Evolutionary conservation across 176 grass and related monocot species (phyloP).

Genomic region (Thinopyrum elongatum): DNA sequence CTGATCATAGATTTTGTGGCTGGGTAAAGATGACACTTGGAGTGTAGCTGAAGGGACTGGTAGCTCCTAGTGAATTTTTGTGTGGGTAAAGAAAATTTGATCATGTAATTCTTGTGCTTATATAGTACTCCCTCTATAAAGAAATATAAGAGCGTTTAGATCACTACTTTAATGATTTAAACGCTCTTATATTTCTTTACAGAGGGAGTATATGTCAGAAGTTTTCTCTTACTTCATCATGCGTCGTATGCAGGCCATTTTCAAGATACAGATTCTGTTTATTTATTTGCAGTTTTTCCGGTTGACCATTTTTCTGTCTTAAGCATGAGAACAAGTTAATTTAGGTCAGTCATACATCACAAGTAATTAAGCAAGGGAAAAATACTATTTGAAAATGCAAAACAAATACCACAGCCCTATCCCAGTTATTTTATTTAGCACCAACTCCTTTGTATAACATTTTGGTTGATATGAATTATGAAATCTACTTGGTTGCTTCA

Average conservation of each 20-base stretch:
- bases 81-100: not conserved
- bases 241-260: not conserved
- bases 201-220: too few species aligned
- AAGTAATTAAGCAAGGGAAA: not conserved
- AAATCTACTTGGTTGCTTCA: constrained; percentile 23
- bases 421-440: not conserved
- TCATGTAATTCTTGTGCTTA: not conserved
- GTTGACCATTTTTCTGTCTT: not conserved
- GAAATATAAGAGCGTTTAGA: too few species aligned
- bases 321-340: not conserved
- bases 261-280: not conserved
- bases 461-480: not conserved
- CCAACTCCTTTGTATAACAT: not conserved
- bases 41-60: constrained; percentile 19
- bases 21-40: constrained; percentile 26
- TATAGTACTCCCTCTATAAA: not conserved
- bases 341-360: constrained; percentile 2
- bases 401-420: not conserved
- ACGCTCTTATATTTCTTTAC: too few species aligned
- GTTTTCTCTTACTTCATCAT: not conserved
- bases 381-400: not conserved
- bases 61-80: not conserved
- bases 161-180: too few species aligned
- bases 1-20: not conserved
- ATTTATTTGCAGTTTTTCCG: not conserved